Base-by-base conservation (phyloP, 177 flowering plant species). In the Vitis hybrid region DNA sequence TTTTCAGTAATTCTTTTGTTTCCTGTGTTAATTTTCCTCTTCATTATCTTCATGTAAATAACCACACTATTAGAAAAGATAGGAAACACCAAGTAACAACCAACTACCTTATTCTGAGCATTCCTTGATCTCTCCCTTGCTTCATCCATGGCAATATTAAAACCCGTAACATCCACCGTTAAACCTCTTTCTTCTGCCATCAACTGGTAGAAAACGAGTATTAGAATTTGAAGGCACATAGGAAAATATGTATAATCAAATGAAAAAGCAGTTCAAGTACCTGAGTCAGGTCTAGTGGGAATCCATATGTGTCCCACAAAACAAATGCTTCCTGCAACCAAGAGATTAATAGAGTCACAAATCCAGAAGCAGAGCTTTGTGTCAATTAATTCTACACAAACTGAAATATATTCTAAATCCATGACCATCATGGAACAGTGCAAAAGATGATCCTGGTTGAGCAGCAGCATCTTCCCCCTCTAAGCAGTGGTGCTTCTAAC, bases 121-220 rank as follows among this genome's bases (percentile, higher is more conserved):
- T 45, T 88, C 73, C 99, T 86, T 52, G 99, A 91, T 81, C 93
- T 88, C 82, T 88, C 88, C 72, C 94, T 85, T 56, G 97, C 98
- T 62, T 92, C 97, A 40, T 94, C 87, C 97, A 96, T 92, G 30
- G 95, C 91, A 51, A 52, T 23, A 62, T 92, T 77, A 76, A 88
- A 96, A 64, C 94, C 98, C 51, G 82, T 84, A 21, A 85, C 80
- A 74, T 96, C 98, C 67, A 96, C 96, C 9, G 72, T 40, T 65
- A 96, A 76, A 6, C 93, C 93, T 78, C 88, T 86, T 85, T 96
- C 99, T 73, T 91, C 98, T 23, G 99, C 99, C 99, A 96, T 96
- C 80, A 96, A 73, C 99, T 96, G 84, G 60, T 57, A 75, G 15
- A 72, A 63, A 15, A 26, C 0, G 34, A 26, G 13, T 10, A 34